Conservation (phyloP, 768 basidiomycete species). For the Naganishia randhawae region DNA sequence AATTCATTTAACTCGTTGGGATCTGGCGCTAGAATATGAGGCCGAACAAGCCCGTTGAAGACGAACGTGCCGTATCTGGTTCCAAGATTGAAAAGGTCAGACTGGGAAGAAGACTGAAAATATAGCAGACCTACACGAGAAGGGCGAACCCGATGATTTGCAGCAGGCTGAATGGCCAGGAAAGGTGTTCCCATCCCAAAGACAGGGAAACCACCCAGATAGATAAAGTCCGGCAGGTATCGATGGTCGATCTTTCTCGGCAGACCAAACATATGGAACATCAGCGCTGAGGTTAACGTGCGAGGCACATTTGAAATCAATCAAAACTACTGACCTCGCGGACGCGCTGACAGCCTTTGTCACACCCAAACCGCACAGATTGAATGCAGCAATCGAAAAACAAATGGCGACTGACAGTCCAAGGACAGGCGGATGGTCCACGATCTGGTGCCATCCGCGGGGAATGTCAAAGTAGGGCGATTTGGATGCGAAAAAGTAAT, state of each 20-base stretch:
- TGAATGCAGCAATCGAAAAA: constrained; percentile 73
- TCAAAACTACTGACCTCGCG: constrained; percentile 57
- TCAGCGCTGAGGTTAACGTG: neutral
- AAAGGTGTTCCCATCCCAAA: constrained; percentile 82
- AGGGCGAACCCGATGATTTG: constrained; percentile 81
- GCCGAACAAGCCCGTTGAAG: constrained; percentile 79
- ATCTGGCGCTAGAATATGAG: constrained; percentile 61
- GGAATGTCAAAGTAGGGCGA: constrained; percentile 73
- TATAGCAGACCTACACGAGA: constrained; percentile 68
- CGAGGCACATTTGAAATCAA: neutral
- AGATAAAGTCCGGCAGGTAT: constrained; percentile 89
- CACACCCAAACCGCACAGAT: constrained; percentile 85
- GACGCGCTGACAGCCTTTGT: constrained; percentile 92
- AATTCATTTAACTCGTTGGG: constrained; percentile 53
- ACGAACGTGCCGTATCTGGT: constrained; percentile 86
- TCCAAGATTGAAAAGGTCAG: constrained; percentile 11
- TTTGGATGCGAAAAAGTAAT: constrained; percentile 43
- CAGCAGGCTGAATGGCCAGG: constrained; percentile 74
- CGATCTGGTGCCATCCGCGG: constrained; percentile 83
- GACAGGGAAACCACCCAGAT: constrained; percentile 86
- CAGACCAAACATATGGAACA: neutral
- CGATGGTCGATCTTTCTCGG: constrained; percentile 63
- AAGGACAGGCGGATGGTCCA: constrained; percentile 68
- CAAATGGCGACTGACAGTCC: constrained; percentile 69
- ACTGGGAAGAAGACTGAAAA: constrained; percentile 23